A percentile compares a stretch with the other conserved stretches of the same genome.
phyloP scores from a whole-genome alignment of 1,284 basidiomycete species.

The Austroboletus olivaceoglutinosus region DNA sequence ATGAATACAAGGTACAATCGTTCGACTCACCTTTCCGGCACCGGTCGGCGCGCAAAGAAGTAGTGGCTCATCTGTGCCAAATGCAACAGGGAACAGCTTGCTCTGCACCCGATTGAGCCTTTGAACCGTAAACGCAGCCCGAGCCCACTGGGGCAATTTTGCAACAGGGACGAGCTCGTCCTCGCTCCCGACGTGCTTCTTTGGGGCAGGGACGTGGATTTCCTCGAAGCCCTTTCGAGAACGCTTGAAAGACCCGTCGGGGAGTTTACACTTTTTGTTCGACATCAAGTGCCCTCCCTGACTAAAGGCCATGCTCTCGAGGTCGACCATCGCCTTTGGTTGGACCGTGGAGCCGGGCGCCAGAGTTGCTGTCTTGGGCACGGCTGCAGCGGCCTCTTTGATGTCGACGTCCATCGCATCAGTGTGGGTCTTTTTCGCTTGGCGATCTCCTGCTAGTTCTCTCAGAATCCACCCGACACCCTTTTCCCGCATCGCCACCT shows the following conservation, averaged over 20 bases:
- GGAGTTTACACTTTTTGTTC: conserved; percentile 97
- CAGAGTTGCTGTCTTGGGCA: conserved; percentile 87
- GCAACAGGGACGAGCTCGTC: conserved; percentile 77
- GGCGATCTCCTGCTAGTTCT: conserved; percentile 78
- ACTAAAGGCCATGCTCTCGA: conserved; percentile 93
- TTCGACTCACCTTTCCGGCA: conserved; percentile 83
- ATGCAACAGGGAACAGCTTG: conserved; percentile 90
- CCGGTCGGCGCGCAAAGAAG: conserved; percentile 97
- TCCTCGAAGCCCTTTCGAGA: conserved; percentile 97
- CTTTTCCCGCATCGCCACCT: conserved; percentile 98
- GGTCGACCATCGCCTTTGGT: conserved; percentile 84
- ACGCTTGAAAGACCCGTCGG: conserved; percentile 97
- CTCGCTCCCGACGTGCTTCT: conserved; percentile 67
- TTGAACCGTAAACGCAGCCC: conserved; percentile 80
- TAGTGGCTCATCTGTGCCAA: conserved; percentile 92
- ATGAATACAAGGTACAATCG: not conserved
- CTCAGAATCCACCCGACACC: conserved; percentile 95
- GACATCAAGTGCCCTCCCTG: conserved; percentile 98
- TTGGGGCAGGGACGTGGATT: conserved; percentile 95
- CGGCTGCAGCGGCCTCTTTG: conserved; percentile 41
- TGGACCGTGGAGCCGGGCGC: conserved; percentile 86
- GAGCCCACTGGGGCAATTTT: conserved; percentile 84
- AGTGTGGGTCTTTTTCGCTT: conserved; percentile 47
- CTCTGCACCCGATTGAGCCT: conserved; percentile 93
- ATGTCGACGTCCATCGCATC: conserved; percentile 83